phyloP scores from a whole-genome alignment of 2,329 filamentous ascomycete genomes.

The Scedosporium apiospermum region DNA sequence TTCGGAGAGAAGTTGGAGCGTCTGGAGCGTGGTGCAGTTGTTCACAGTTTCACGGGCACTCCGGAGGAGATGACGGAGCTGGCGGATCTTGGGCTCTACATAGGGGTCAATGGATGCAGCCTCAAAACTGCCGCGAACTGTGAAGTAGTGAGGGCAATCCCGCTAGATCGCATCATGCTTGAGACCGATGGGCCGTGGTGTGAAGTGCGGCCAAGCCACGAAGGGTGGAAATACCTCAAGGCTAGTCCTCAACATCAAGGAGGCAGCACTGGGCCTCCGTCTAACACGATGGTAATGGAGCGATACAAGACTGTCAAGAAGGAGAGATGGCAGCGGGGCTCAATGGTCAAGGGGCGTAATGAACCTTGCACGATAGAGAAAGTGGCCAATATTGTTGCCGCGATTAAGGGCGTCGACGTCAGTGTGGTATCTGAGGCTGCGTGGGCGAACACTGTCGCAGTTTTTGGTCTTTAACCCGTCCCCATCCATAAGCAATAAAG shows the following conservation, averaged over 20 bases:
- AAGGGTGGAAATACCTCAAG: conserved; percentile 60
- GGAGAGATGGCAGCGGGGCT: conserved; percentile 82
- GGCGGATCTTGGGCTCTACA: conserved; percentile 71
- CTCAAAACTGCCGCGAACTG: conserved; percentile 92
- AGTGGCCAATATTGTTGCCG: conserved; percentile 82
- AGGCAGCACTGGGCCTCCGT: background rate
- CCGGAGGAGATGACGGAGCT: conserved; percentile 74
- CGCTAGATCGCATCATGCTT: conserved; percentile 73
- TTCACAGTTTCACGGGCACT: conserved; percentile 92
- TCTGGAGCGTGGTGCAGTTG: conserved; percentile 68
- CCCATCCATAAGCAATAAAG: background rate
- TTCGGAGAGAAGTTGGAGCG: conserved; percentile 51
- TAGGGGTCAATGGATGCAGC: conserved; percentile 95
- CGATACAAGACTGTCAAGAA: conserved; percentile 85
- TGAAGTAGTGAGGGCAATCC: conserved; percentile 70
- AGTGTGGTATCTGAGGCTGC: conserved; percentile 80
- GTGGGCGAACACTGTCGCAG: conserved; percentile 70
- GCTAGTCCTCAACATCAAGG: conserved; percentile 1
- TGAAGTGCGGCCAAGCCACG: conserved; percentile 83
- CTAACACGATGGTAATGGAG: conserved; percentile 49
- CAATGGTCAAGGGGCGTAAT: conserved; percentile 90
- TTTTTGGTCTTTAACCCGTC: conserved; percentile 61
- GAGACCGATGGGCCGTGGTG: conserved; percentile 99
- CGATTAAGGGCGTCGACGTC: conserved; percentile 68
- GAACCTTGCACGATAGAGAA: conserved; percentile 81